Conservation (phyloP, 2,329 filamentous ascomycete genomes). For the Boeremia exigua region DNA sequence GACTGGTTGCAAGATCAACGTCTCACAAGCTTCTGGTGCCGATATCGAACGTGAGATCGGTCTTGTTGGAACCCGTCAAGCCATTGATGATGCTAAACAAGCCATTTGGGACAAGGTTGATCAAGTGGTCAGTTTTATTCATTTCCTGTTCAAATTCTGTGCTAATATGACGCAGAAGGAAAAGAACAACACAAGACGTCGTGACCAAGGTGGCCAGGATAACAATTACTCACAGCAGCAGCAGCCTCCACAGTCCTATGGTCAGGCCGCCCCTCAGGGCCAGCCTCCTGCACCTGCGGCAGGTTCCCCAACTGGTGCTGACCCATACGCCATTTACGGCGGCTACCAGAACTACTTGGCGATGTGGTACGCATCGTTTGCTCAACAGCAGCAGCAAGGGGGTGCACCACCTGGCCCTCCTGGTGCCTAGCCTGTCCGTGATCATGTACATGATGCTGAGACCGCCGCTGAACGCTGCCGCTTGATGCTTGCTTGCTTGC, state of each 20-base stretch:
- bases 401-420: constrained; percentile 42
- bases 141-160: neutral
- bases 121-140: constrained; percentile 70
- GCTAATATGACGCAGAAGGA: constrained; percentile 50
- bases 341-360: constrained; percentile 82
- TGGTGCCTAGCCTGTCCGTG: constrained; percentile 45
- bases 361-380: constrained; percentile 78
- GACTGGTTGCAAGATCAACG: constrained; percentile 94
- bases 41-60: constrained; percentile 87
- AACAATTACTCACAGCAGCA: constrained; percentile 57
- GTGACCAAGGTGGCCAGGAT: constrained; percentile 48
- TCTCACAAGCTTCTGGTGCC: constrained; percentile 78
- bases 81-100: constrained; percentile 79
- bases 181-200: constrained; percentile 53
- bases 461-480: constrained; percentile 42
- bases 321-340: constrained; percentile 76
- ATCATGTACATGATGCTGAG: constrained; percentile 46
- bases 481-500: constrained; percentile 49
- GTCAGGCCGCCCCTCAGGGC: constrained; percentile 42
- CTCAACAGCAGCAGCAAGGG: constrained; percentile 56
- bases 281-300: constrained; percentile 34
- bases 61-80: constrained; percentile 76
- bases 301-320: constrained; percentile 58
- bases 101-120: constrained; percentile 94
- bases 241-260: constrained; percentile 43